phyloP scores from a whole-genome alignment of 306 rosid genomes.

The Malus asiatica region DNA sequence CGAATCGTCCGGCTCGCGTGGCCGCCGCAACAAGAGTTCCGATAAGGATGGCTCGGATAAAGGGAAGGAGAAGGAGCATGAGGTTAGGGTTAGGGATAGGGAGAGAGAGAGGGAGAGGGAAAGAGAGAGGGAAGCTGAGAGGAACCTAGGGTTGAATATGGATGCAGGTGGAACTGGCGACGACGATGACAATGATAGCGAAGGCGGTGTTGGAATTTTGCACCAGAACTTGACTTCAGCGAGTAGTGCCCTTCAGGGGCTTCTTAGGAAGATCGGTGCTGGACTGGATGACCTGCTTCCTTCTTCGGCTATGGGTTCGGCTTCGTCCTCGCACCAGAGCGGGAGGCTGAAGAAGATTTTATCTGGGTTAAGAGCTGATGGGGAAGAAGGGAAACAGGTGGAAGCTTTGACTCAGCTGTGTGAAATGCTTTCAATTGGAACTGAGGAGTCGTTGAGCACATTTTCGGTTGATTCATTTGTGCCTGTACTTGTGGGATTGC shows the following conservation, averaged over 20 bases:
- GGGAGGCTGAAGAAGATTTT: slow-evolving; percentile 88
- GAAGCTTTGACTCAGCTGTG: slow-evolving; percentile 94
- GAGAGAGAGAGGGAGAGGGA: slow-evolving; percentile 69
- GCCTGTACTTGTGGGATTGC: slow-evolving; percentile 90
- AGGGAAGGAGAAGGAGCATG: slow-evolving; percentile 87
- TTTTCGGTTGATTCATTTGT: slow-evolving; percentile 92
- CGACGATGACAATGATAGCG: slow-evolving; percentile 82
- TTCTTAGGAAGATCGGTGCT: slow-evolving; percentile 86
- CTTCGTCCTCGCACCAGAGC: slow-evolving; percentile 77
- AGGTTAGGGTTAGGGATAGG: slow-evolving; percentile 68
- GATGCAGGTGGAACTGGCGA: slow-evolving; percentile 53
- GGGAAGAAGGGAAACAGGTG: slow-evolving; percentile 93
- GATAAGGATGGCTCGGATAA: slow-evolving; percentile 69
- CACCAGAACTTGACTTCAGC: slow-evolving; percentile 86
- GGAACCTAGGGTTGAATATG: slow-evolving; percentile 52
- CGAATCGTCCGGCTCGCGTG: slow-evolving; percentile 84
- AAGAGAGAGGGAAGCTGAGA: slow-evolving; percentile 43
- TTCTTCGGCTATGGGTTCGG: slow-evolving; percentile 64
- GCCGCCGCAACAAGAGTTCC: slow-evolving; percentile 56
- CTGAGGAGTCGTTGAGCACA: slow-evolving; percentile 88
- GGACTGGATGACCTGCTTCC: slow-evolving; percentile 96
- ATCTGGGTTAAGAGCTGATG: slow-evolving; percentile 79
- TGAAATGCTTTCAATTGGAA: slow-evolving; percentile 95
- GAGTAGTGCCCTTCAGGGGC: slow-evolving; percentile 96
- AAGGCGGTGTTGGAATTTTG: slow-evolving; percentile 69